Evolutionary conservation across 1,284 basidiomycete genomes (phyloP).

Genomic region (Boletellus sp.): DNA sequence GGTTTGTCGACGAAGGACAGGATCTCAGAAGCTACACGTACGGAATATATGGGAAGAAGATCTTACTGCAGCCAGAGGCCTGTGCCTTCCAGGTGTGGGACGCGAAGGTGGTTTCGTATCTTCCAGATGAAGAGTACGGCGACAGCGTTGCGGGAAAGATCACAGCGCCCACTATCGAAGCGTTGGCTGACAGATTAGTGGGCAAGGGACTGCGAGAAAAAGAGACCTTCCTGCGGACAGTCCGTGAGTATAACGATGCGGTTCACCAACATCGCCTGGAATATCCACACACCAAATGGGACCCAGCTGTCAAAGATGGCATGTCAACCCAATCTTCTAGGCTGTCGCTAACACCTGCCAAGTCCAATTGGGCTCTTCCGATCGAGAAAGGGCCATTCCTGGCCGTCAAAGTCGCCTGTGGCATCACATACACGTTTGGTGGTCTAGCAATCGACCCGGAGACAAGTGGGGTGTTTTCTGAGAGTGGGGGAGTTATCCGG

Average conservation of each 20-base stretch:
- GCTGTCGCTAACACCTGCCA: conserved; percentile 35
- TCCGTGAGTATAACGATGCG: conserved; percentile 51
- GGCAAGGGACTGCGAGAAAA: conserved; percentile 45
- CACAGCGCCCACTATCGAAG: conserved; percentile 45
- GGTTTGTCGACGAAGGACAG: conserved; percentile 69
- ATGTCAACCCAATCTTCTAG: conserved; percentile 44
- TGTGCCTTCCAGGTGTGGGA: conserved; percentile 66
- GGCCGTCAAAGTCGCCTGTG: conserved; percentile 64
- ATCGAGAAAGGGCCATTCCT: conserved; percentile 53
- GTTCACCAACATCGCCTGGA: conserved; percentile 38
- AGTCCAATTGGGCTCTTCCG: conserved; percentile 61
- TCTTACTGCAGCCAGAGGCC: conserved; percentile 54
- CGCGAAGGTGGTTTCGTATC: conserved; percentile 37
- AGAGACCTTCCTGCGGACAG: conserved; percentile 42
- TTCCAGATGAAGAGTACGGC: conserved; percentile 63
- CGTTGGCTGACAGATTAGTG: conserved; percentile 47
- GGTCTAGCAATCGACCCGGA: conserved; percentile 56
- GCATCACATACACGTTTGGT: conserved; percentile 70
- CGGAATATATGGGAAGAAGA: conserved; percentile 59
- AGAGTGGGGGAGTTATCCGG: conserved; percentile 39
- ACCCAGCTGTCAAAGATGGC: conserved; percentile 62
- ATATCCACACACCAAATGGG: conserved; percentile 41
- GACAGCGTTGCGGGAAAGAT: conserved; percentile 57
- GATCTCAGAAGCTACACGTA: conserved; percentile 73
- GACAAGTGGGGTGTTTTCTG: conserved; percentile 49